Evolutionary conservation across 768 basidiomycete species (phyloP).

Genomic region (Mycena galericulata): DNA sequence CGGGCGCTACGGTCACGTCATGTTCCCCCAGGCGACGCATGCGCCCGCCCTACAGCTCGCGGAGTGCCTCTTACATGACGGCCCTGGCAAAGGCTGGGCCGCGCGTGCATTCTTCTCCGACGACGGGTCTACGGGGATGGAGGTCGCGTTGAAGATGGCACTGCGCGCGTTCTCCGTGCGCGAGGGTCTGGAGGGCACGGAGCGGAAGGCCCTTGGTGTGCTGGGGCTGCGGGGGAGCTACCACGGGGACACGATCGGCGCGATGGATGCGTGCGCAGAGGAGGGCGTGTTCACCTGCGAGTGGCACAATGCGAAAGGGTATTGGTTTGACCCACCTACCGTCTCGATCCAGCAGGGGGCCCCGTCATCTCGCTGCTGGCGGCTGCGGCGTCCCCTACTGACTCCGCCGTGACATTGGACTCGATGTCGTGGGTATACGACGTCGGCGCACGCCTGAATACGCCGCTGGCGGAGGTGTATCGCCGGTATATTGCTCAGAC

Average conservation of each 20-base stretch:
- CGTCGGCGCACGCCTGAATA: constrained; percentile 67
- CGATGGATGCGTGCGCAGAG: constrained; percentile 90
- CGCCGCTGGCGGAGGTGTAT: constrained; percentile 75
- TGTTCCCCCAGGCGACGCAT: constrained; percentile 92
- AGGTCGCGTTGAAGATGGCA: constrained; percentile 98
- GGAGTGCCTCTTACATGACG: constrained; percentile 77
- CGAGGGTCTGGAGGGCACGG: constrained; percentile 49
- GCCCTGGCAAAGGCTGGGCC: constrained; percentile 94
- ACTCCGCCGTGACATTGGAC: constrained; percentile 46
- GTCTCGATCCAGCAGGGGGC: constrained; percentile 75
- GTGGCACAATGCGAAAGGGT: constrained; percentile 94
- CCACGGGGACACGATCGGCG: constrained; percentile 97
- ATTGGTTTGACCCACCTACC: constrained; percentile 93
- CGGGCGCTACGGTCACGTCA: constrained; percentile 96
- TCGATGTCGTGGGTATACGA: constrained; percentile 78
- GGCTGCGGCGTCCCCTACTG: constrained; percentile 39
- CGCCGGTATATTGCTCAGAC: constrained; percentile 64
- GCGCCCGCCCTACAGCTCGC: constrained; percentile 87
- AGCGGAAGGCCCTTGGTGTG: constrained; percentile 73
- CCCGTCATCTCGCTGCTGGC: constrained; percentile 66
- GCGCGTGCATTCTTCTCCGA: constrained; percentile 93
- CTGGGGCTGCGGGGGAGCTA: constrained; percentile 93
- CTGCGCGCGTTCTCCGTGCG: constrained; percentile 72
- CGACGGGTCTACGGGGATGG: constrained; percentile 96
- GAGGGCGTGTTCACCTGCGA: constrained; percentile 95